Evolutionary conservation across 139 green algal species (phyloP).

Genomic region (Astrephomene gubernaculifera): DNA sequence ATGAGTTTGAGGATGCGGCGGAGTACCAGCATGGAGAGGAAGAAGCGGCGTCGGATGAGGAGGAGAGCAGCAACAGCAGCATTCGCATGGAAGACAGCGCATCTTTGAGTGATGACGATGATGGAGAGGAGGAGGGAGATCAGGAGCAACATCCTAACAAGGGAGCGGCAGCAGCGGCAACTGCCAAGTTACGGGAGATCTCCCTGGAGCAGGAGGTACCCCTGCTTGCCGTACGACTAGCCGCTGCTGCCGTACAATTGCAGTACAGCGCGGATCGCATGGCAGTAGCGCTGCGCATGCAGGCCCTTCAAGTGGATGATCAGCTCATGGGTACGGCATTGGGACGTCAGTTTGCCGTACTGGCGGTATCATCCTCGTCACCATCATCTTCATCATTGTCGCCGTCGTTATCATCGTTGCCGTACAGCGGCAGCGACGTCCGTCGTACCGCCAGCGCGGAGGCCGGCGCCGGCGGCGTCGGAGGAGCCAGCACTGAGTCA

Average conservation of each 20-base stretch:
- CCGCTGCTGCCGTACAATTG: constrained; percentile 39
- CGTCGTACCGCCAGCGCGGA: neutral
- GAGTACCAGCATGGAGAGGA: neutral
- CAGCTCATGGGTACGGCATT: constrained; percentile 69
- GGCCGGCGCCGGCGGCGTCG: neutral
- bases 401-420: no score
- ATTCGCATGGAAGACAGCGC: neutral
- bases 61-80: neutral
- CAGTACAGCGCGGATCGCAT: constrained; percentile 54
- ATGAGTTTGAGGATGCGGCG: neutral
- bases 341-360: neutral
- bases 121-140: neutral
- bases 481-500: neutral
- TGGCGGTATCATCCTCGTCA: constrained; percentile 11
- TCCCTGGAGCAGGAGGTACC: constrained; percentile 74
- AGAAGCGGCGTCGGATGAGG: neutral
- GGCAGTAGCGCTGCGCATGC: constrained; percentile 47
- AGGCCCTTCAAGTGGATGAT: constrained; percentile 73
- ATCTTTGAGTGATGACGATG: neutral
- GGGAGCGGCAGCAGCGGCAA: neutral
- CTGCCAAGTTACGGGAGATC: constrained; percentile 45
- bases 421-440: no score
- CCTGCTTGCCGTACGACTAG: constrained; percentile 64
- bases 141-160: no score
- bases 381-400: no score